Evolutionary conservation across 1,284 basidiomycete species (phyloP).

Genomic region (Ceratobasidium sp.): DNA sequence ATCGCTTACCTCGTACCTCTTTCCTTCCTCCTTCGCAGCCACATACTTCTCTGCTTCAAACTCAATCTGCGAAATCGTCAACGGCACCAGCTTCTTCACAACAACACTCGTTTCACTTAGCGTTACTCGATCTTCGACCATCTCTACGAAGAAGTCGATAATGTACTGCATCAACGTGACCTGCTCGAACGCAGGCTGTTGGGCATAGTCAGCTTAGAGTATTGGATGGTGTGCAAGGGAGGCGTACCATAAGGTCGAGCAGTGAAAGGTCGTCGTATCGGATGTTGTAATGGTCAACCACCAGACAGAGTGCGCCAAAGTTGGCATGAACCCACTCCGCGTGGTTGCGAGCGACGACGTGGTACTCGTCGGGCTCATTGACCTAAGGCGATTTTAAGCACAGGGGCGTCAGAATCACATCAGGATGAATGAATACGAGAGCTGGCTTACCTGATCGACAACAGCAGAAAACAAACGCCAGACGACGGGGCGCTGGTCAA

Average conservation of each 20-base stretch:
- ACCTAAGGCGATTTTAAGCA: neutral
- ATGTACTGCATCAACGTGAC: constrained; percentile 12
- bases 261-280: constrained; percentile 17
- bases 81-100: constrained; percentile 37
- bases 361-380: neutral
- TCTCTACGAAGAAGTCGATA: constrained; percentile 9
- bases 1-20: constrained; percentile 4
- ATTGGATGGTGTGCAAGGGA: neutral
- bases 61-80: constrained; percentile 25
- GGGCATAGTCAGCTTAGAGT: neutral
- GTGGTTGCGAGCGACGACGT: neutral
- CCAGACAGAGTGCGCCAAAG: neutral
- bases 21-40: constrained; percentile 10
- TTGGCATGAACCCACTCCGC: constrained; percentile 12
- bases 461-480: constrained; percentile 8
- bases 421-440: neutral
- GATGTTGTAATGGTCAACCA: constrained; percentile 10
- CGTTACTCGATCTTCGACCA: neutral
- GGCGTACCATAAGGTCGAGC: constrained; percentile 8
- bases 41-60: constrained; percentile 5
- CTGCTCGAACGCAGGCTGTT: constrained; percentile 24
- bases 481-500: constrained; percentile 7
- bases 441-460: constrained; percentile 7
- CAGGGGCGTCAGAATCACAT: no score
- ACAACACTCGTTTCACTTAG: constrained; percentile 9